Conservation (phyloP, 495 filamentous ascomycete genomes). For the Annulohypoxylon stygium region DNA sequence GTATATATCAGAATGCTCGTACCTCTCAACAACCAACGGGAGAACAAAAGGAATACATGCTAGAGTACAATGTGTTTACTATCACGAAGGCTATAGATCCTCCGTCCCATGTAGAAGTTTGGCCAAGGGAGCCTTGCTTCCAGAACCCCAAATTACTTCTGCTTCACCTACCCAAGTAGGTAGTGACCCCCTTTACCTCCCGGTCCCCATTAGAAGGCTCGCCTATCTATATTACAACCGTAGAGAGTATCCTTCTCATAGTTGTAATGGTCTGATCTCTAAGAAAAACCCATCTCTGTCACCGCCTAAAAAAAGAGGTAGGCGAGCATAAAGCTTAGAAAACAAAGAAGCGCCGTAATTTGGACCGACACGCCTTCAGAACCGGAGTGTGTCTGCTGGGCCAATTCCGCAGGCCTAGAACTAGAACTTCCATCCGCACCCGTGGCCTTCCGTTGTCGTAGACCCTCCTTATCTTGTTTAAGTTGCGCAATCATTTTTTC, state of each 20-base stretch:
- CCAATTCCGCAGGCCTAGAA: conserved; percentile 62
- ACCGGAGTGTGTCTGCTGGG: conserved; percentile 67
- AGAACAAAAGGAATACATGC: conserved; percentile 48
- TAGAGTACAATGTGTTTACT: conserved; percentile 44
- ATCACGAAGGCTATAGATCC: conserved; percentile 37
- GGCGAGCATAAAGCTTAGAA: conserved; percentile 90
- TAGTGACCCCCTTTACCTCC: conserved; percentile 13
- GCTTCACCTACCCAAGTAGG: conserved; percentile 12
- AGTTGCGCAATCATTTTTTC: conserved; percentile 78
- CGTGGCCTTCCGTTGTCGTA: conserved; percentile 77
- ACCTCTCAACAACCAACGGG: conserved; percentile 29
- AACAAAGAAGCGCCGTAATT: conserved; percentile 83
- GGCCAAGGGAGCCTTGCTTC: conserved; percentile 11
- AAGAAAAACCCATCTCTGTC: conserved; percentile 20
- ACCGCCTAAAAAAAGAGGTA: conserved; percentile 87
- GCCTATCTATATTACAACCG: conserved; percentile 12
- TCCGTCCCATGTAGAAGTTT: conserved; percentile 29
- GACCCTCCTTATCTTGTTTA: conserved; percentile 75
- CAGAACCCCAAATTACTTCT: conserved; percentile 32
- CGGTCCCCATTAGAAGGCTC: conserved; percentile 2
- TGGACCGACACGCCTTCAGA: conserved; percentile 88
- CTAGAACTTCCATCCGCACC: conserved; percentile 52
- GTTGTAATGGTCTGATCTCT: conserved; percentile 9
- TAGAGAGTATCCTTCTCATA: conserved; percentile 3
- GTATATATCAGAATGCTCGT: conserved; percentile 44